Evolutionary conservation across 2,329 filamentous ascomycete genomes (phyloP).

Genomic region (Talaromyces pinophilus): DNA sequence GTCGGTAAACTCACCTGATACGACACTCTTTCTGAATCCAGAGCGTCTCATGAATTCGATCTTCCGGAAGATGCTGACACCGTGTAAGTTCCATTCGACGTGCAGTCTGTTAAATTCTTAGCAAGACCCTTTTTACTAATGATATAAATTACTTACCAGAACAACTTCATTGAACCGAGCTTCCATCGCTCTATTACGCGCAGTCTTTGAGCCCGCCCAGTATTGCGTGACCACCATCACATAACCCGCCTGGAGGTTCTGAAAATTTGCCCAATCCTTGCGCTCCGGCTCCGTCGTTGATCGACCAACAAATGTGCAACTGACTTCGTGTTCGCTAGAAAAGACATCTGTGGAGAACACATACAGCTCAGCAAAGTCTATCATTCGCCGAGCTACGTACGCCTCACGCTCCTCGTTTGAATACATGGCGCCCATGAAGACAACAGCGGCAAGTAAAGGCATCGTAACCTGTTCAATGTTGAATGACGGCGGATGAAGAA

Average conservation of each 20-base stretch:
- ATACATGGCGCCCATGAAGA: conserved; percentile 51
- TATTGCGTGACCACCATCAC: conserved; percentile 47
- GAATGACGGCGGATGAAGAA: conserved; percentile 48
- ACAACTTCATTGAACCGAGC: conserved; percentile 46
- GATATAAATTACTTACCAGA: conserved; percentile 34
- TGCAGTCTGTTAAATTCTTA: conserved; percentile 34
- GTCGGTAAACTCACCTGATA: conserved; percentile 39
- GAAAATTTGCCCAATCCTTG: conserved; percentile 40
- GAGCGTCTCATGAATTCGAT: conserved; percentile 40
- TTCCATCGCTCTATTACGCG: conserved; percentile 47
- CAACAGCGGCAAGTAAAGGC: conserved; percentile 43
- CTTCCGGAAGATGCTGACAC: conserved; percentile 41
- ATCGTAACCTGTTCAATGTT: conserved; percentile 40
- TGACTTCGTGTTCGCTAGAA: conserved; percentile 44
- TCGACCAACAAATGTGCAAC: conserved; percentile 34
- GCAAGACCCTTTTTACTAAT: not conserved
- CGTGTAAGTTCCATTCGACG: conserved; percentile 43
- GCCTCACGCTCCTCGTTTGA: conserved; percentile 43
- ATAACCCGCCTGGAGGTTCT: conserved; percentile 47
- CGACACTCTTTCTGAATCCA: conserved; percentile 50
- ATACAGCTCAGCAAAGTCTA: conserved; percentile 49
- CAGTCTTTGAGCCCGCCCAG: conserved; percentile 44
- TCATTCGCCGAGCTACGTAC: conserved; percentile 40
- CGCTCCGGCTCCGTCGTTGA: conserved; percentile 28
- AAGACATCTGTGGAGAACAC: conserved; percentile 48